Base-by-base conservation (phyloP, 1,284 basidiomycete species). In the Moesziomyces globuligerus region DNA sequence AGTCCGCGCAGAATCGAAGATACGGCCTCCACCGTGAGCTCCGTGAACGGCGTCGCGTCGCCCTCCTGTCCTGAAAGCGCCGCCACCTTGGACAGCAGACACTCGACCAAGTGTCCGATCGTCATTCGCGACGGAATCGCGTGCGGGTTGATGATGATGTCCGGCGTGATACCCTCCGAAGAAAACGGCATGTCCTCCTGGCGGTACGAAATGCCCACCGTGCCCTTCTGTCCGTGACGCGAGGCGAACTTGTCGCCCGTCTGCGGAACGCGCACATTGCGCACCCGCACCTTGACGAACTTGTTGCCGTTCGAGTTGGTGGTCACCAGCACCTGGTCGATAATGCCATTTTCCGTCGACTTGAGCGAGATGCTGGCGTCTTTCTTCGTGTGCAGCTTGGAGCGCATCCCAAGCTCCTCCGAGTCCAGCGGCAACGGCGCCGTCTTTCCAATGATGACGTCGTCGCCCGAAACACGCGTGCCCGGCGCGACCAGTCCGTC, bases 161-260 rank as follows among this genome's bases (percentile, higher is more conserved):
- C 95, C 2, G 95, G 95, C 7, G 91, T 91, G 76, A 98, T 92
- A 60, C 96, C 96, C 81, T 98, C 93, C 4, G 90, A 89, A 5
- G 94, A 96, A 86, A 98, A 99, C 28, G 95, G 95, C 95, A 99
- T 98, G 83, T 99, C 95, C 84, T 99, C 96, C 83, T 98, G 96
- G 48, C 95, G 90, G 81, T 98, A 98, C 0, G 94, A 97, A 84
- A 99, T 97, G 84, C 95, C 95, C 71, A 98, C 94, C 2, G 95
- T 98, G 85, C 96, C 95, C 86, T 99, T 99, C 85, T 99, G 95
- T 81, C 96, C 96, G 83, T 99, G 96, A 80, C 95, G 91, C 56
- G 95, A 99, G 7, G 95, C 96, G 81, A 99, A 99, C 85, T 99
- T 99, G 87, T 99, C 95, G 43, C 95, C 95, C 53, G 91, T 96